A percentile compares a stretch with the other conserved stretches of the same genome.
These are phyloP conservation scores for Lipomyces sp. DNA, from an alignment of 805 yeast genomes.

Conservation along the genomic window DNA sequence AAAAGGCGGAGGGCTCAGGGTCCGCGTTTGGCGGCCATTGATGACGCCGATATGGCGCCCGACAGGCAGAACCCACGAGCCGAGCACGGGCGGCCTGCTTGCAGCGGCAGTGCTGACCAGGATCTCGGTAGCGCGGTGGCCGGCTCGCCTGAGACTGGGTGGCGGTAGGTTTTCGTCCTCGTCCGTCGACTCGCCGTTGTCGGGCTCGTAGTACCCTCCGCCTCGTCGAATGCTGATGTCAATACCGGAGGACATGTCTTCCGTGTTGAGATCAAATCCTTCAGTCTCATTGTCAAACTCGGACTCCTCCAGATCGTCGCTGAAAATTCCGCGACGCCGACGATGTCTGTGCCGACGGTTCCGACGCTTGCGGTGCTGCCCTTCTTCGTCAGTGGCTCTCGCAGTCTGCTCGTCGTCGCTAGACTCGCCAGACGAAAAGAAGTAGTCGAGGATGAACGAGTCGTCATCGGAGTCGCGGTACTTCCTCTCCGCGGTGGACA, in stretches of 20 bases:
- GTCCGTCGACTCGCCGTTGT: constrained; percentile 88
- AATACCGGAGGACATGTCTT: constrained; percentile 37
- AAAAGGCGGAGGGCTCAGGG: constrained; percentile 53
- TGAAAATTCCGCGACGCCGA: constrained; percentile 5
- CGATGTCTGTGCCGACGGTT: constrained; percentile 14
- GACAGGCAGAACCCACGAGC: constrained; percentile 78
- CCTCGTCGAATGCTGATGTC: constrained; percentile 29
- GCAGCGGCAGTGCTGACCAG: constrained; percentile 74
- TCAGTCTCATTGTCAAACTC: constrained; percentile 13
- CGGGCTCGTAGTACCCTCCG: constrained; percentile 38
- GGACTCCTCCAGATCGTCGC: constrained; percentile 31
- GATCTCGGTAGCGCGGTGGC: constrained; percentile 85
- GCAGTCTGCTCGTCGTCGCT: constrained; percentile 33
- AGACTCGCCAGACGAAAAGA: constrained; percentile 49
- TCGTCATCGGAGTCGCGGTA: constrained; percentile 51
- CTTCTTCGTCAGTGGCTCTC: constrained; percentile 15
- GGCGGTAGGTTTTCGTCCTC: constrained; percentile 84
- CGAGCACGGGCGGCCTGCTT: constrained; percentile 88
- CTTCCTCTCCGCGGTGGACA: constrained; percentile 32
- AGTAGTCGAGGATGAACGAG: constrained; percentile 70
- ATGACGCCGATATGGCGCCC: constrained; percentile 88
- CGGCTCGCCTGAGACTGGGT: constrained; percentile 57
- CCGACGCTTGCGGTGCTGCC: constrained; percentile 9
- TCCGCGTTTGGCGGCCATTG: constrained; percentile 88
- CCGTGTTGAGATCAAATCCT: constrained; percentile 29